Conservation (phyloP, 129 eudicot species). For the Helianthus annuus region HanXRQr2.0-SUNRISE NC_035434.2:10222833-10223332, state of each 20-base stretch:
- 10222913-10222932: constrained; percentile 71
- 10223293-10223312: constrained; percentile 81
- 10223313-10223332: constrained; percentile 72
- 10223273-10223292: constrained; percentile 82
- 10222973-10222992: constrained; percentile 78
- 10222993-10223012: constrained; percentile 67
- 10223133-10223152: constrained; percentile 49
- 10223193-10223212: constrained; percentile 58
- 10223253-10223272: constrained; percentile 80
- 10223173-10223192: constrained; percentile 60
- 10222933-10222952: constrained; percentile 85
- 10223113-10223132: constrained; percentile 53
- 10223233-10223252: constrained; percentile 73
- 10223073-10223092: constrained; percentile 42
- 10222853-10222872: constrained; percentile 56
- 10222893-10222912: constrained; percentile 77
- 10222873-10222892: constrained; percentile 58
- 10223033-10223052: constrained; percentile 47
- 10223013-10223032: constrained; percentile 61
- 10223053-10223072: constrained; percentile 55
- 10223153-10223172: constrained; percentile 76
- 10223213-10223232: constrained; percentile 62
- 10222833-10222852: constrained; percentile 80
- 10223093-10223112: constrained; percentile 41
- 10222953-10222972: constrained; percentile 69